Base-by-base conservation (phyloP, 208 protist species). In the Crithidia acanthocephali region DNA sequence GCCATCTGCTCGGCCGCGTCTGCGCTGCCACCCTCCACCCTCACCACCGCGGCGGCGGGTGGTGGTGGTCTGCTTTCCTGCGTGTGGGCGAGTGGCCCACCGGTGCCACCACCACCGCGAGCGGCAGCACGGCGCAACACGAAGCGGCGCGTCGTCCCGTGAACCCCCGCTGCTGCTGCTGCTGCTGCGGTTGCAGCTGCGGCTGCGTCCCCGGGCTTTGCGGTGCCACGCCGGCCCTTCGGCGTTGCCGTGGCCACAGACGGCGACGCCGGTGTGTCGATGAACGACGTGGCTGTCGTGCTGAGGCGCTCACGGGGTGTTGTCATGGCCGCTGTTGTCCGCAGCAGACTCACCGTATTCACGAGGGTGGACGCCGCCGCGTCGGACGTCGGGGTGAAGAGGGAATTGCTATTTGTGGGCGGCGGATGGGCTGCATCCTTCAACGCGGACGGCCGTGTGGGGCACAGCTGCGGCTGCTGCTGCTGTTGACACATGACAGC, bases 41-140 rank as follows among this genome's bases (percentile, higher is more conserved):
- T n/a, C n/a, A n/a, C n/a, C n/a, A n/a, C n/a, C n/a, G n/a, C n/a
- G n/a, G n/a, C n/a, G n/a, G n/a, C n/a, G n/a, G n/a, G n/a, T n/a
- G n/a, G n/a, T n/a, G n/a, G n/a, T n/a, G n/a, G n/a, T n/a, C n/a
- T 32, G 23, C 13, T 57, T 16, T 57, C 13, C 16, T 57, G 9
- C 28, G 15, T 37, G 10, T 6, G 30, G 8, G 15, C 20, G 20
- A 11, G 28, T 16, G 15, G 33, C 55, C 35, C 44, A 25, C 15
- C 27, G 2, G 42, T 23, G 23, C 27, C 27, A n/a, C 27, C 25
- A 3, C 15, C 40, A 3, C 23, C 44, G 4, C 35, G 50, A 10
- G n/a, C 48, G 4, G 50, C 30, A 0, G 48, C 48, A 28, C 62
- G 48, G 25, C 62, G 62, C 62, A 68, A 28, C 11, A 58, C 35